Evolutionary conservation across 345 rosid species (phyloP), one percentile per base, ranked within the genome.

Genomic region (Viola odorata): DNA sequence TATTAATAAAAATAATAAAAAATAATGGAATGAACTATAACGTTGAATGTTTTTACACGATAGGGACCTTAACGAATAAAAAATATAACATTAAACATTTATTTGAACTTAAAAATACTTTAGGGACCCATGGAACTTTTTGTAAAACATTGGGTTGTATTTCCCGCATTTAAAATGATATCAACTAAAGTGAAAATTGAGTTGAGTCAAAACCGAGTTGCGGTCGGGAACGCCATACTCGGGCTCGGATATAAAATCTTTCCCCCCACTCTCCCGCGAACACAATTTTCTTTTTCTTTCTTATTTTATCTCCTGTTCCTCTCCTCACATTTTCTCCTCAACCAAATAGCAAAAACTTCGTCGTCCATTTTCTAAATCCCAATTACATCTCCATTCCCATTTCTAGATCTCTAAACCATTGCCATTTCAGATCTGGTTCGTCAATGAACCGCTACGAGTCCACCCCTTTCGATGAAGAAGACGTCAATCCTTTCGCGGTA

Each of bases 401-500:
- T 41, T 57, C 16, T 41, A 5, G 9, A 37, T 2, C 16, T 16
- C 48, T 47, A 9, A 14, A 6, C 14, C 10, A 52, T 52, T 7
- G 0, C 36, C n/a, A 41, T 14, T 50, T 57, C 11, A 36, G 49
- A 40, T 66, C 50, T 50, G 39, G 41, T 65, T 57, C 13, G 6
- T 7, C 7, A 58, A 90, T 91, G 99, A 85, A 82, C 69, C 89
- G 79, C 61, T 73, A 71, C 74, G 86, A 86, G 70, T 58, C 91
- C 56, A 95, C 78, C 71, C 85, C 96, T 7, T 91, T 88, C 77
- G 97, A 79, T 36, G 99, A 85, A 37, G 96, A 89, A 32, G 89
- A 86, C 50, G 84, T 84, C 68, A 94, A 91, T 79, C 96, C 97
- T 63, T 95, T 91, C 69, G 85, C 97, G 79, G 99, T 95, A 79